Base-by-base conservation (phyloP, 495 filamentous ascomycete genomes). In the Gamarada debralockiae region DNA sequence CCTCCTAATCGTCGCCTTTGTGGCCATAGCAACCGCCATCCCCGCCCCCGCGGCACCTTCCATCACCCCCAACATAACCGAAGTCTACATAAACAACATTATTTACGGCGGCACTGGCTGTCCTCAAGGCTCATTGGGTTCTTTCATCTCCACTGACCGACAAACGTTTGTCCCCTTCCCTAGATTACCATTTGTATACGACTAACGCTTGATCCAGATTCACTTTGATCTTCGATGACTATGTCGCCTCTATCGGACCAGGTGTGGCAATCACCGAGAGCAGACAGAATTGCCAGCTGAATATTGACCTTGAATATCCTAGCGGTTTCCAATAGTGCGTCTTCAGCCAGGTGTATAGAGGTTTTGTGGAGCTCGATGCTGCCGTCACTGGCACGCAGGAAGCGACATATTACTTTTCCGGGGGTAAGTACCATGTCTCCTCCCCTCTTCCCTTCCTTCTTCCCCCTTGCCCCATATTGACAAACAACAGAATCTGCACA, bases 241-340 rank as follows among this genome's bases (percentile, higher is more conserved):
- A 74, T 59, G 63, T 70, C 25, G 73, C 73, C 17, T 62, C 62
- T 10, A 70, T 72, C 39, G 75, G 75, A 20, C 68, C 70, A 12
- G 68, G 66, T 37, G 62, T 60, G 42, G 27, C 50, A 15, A 48
- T 66, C 33, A 62, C 71, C 21, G 67, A 70, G 44, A 63, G 54
- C 54, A 64, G 62, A 66, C 73, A 75, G 69, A 71, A 70, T 66
- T 76, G 73, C 63, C 71, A 72, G 41, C 45, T 76, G 37, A 68
- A 66, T 60, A 64, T 75, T 62, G 69, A 72, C 53, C 58, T 76
- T 9, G 40, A 66, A 48, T 73, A 71, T 56, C 72, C 70, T 12
- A 50, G 51, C 21, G 73, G 71, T 45, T 73, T 69, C 64, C 68
- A 71, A 64, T 74, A 58, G 50, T 62, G 57, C 48, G 23, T 54